These are phyloP conservation scores for Cardiospermum halicacabum DNA, from an alignment of 345 rosid species.

Conservation along the genomic window DNA sequence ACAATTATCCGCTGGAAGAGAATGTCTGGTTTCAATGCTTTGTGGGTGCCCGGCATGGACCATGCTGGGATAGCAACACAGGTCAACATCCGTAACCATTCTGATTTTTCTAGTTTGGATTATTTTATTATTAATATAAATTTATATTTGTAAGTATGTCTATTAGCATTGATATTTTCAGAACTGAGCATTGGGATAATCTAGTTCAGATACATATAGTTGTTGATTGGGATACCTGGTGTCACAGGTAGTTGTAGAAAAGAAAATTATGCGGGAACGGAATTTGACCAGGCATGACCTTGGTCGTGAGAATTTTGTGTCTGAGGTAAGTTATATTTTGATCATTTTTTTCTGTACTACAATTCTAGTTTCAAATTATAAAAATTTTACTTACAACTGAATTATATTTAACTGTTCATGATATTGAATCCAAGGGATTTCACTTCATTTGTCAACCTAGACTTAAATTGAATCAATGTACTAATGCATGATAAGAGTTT, in stretches of 20 bases:
- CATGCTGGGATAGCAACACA: slow-evolving; percentile 99
- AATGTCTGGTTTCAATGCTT: slow-evolving; percentile 91
- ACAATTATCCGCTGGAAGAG: slow-evolving; percentile 85
- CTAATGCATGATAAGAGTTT: no score
- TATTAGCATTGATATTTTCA: not conserved
- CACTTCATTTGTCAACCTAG: no score
- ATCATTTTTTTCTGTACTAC: not conserved
- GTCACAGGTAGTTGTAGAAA: slow-evolving; percentile 90
- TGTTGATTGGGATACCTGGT: slow-evolving; percentile 10
- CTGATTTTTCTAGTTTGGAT: not conserved
- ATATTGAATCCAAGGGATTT: no score
- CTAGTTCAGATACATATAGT: not conserved
- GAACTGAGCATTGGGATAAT: not conserved
- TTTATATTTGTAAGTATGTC: not conserved
- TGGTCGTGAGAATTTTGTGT: slow-evolving; percentile 83
- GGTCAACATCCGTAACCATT: slow-evolving; percentile 32
- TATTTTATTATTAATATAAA: not conserved
- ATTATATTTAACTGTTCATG: no score
- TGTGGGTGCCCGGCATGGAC: slow-evolving; percentile 96
- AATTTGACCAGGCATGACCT: slow-evolving; percentile 76
- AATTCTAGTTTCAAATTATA: no score
- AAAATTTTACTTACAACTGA: no score
- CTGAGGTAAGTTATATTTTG: slow-evolving; percentile 45
- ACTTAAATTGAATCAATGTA: no score
- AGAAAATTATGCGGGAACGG: slow-evolving; percentile 79